These are phyloP conservation scores for Paragyromitra xinjiangensis DNA, from an alignment of 495 filamentous ascomycete species.

Conservation along the genomic window DNA sequence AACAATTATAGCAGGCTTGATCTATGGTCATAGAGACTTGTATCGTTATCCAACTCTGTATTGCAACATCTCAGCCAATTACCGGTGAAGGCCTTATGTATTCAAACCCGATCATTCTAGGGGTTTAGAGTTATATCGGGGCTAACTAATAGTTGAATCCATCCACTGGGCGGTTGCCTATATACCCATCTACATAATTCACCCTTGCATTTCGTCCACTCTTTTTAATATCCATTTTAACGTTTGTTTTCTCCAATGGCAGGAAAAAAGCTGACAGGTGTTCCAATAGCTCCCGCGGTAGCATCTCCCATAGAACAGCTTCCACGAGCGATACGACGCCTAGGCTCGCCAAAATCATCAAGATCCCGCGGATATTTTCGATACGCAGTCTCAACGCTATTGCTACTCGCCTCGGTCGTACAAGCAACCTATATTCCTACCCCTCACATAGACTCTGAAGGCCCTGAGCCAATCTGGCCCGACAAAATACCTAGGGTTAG, in stretches of 20 bases:
- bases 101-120: neutral
- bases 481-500: neutral
- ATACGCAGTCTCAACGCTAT: neutral
- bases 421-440: neutral
- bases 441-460: neutral
- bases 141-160: neutral
- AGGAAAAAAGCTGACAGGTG: conserved; percentile 22
- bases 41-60: neutral
- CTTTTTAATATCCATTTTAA: conserved; percentile 3
- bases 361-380: neutral
- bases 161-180: neutral
- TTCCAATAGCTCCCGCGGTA: neutral
- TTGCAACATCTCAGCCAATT: neutral
- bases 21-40: neutral
- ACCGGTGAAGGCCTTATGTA: neutral
- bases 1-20: neutral
- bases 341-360: neutral
- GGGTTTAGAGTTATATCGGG: neutral
- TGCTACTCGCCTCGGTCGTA: neutral
- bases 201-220: neutral
- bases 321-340: neutral
- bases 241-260: neutral
- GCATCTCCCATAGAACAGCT: neutral
- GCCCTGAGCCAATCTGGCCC: neutral
- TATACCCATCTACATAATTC: neutral